Evolutionary conservation across 495 filamentous ascomycete genomes (phyloP).

Genomic region (Hypoxylon lienhwacheense): DNA sequence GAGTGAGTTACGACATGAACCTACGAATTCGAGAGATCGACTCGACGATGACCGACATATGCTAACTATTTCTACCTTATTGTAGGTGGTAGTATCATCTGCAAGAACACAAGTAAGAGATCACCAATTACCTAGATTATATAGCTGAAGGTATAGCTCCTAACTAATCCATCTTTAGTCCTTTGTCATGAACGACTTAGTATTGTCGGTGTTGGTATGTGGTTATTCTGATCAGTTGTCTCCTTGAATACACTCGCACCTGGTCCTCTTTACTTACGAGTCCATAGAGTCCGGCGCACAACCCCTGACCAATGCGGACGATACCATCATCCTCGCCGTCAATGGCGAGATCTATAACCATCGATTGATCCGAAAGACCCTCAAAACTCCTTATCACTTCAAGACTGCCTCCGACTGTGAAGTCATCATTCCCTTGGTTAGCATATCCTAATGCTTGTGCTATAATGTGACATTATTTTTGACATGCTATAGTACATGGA

Average conservation of each 20-base stretch:
- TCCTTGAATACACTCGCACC: not conserved
- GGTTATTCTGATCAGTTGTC: constrained; percentile 21
- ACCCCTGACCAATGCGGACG: constrained; percentile 89
- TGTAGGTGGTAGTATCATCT: constrained; percentile 83
- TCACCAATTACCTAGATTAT: not conserved
- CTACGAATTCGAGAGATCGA: constrained; percentile 19
- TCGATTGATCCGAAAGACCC: constrained; percentile 79
- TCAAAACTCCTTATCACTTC: constrained; percentile 84
- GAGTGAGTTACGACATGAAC: constrained; percentile 70
- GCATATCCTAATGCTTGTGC: constrained; percentile 35
- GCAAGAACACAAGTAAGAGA: constrained; percentile 78
- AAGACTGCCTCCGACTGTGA: constrained; percentile 98
- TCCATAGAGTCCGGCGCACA: constrained; percentile 85
- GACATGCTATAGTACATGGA: constrained; percentile 71
- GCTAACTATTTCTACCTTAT: constrained; percentile 10
- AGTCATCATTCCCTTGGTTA: constrained; percentile 94
- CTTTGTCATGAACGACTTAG: constrained; percentile 95
- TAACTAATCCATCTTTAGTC: constrained; percentile 60
- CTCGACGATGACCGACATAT: constrained; percentile 19
- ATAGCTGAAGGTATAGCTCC: constrained; percentile 15
- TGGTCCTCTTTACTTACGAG: constrained; percentile 35
- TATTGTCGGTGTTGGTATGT: constrained; percentile 95
- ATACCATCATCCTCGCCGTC: constrained; percentile 86
- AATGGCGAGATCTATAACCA: constrained; percentile 99
- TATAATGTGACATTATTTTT: not conserved